phyloP scores from a whole-genome alignment of 768 basidiomycete species.

The Lentinula lateritia region DNA sequence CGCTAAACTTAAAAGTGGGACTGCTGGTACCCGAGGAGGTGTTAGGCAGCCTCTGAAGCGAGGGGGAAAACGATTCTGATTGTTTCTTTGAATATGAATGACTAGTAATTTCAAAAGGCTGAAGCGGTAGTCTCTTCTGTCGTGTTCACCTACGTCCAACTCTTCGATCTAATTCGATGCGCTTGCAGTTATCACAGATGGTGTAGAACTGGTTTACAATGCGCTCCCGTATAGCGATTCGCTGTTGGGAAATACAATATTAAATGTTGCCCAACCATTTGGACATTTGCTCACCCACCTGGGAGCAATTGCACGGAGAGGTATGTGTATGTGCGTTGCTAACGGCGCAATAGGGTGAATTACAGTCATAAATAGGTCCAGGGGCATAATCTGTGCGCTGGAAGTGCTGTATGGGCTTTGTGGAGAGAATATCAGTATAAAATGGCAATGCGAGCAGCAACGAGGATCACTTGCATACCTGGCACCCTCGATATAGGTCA shows the following conservation, averaged over 20 bases:
- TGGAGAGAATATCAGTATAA: background rate
- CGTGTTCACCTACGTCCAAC: background rate
- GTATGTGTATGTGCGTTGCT: slow-evolving; percentile 2
- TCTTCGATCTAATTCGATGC: slow-evolving; percentile 5
- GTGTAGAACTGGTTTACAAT: slow-evolving; percentile 8
- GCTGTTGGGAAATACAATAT: background rate
- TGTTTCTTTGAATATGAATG: background rate
- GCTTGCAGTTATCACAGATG: slow-evolving; percentile 7
- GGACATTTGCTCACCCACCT: background rate
- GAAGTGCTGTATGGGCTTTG: slow-evolving; percentile 4
- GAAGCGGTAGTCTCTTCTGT: background rate
- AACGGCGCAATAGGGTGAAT: background rate
- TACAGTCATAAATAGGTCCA: slow-evolving; percentile 4
- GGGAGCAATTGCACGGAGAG: slow-evolving; percentile 1
- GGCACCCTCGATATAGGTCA: slow-evolving; percentile 5
- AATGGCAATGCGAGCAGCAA: background rate
- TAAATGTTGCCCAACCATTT: background rate
- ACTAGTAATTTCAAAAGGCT: background rate
- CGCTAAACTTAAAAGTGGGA: slow-evolving; percentile 34
- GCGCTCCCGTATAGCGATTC: background rate
- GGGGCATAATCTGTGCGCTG: slow-evolving; percentile 6
- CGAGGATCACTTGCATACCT: background rate
- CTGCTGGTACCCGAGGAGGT: slow-evolving; percentile 36
- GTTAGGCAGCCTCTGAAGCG: slow-evolving; percentile 72
- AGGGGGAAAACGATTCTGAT: slow-evolving; percentile 68